phyloP scores from a whole-genome alignment of 2,329 filamentous ascomycete species.

The Claviceps citrina region DNA sequence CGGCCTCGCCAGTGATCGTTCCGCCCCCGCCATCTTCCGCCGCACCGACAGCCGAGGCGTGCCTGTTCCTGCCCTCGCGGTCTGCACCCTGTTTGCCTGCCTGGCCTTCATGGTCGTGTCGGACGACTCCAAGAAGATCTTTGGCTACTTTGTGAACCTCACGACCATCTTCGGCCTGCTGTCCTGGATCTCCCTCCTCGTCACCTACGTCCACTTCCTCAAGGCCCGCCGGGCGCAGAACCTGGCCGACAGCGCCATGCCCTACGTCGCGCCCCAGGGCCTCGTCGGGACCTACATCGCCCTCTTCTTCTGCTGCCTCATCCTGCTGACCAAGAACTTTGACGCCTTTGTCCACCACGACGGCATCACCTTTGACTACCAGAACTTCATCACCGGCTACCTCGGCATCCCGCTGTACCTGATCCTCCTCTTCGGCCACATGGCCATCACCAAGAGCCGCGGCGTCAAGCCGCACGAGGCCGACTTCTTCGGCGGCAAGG shows the following conservation, averaged over 20 bases:
- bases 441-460: constrained; percentile 38
- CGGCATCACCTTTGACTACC: constrained; percentile 48
- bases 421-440: constrained; percentile 53
- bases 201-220: constrained; percentile 53
- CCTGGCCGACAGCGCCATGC: constrained; percentile 37
- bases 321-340: constrained; percentile 73
- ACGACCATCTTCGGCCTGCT: constrained; percentile 51
- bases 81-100: constrained; percentile 46
- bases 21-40: constrained; percentile 57
- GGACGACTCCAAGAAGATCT: constrained; percentile 39
- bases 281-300: constrained; percentile 51
- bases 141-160: constrained; percentile 52
- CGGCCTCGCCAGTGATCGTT: constrained; percentile 54
- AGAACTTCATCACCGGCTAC: constrained; percentile 65
- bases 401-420: constrained; percentile 63
- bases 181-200: constrained; percentile 52
- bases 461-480: constrained; percentile 41
- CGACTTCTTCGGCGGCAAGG: constrained; percentile 60
- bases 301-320: constrained; percentile 54
- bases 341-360: constrained; percentile 47
- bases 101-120: constrained; percentile 54
- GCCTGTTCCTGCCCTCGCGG: constrained; percentile 47
- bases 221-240: constrained; percentile 45
- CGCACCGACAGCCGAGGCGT: constrained; percentile 57
- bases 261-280: constrained; percentile 59